phyloP scores from a whole-genome alignment of 2,329 filamentous ascomycete genomes.

The Colletotrichum tofieldiae region DNA sequence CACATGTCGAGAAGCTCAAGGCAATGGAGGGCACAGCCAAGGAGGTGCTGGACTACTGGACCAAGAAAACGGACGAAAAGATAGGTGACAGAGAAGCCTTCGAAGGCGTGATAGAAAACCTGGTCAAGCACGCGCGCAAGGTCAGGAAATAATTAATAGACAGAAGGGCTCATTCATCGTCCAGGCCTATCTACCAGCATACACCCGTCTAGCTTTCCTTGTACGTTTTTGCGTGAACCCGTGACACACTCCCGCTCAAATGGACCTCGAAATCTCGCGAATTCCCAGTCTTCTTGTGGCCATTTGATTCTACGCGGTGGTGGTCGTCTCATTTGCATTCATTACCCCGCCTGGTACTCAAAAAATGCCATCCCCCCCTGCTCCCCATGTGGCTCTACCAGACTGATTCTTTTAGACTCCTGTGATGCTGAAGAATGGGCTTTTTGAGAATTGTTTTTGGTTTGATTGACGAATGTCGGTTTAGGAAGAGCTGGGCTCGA shows the following conservation, averaged over 20 bases:
- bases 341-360: conserved; percentile 40
- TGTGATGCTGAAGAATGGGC: conserved; percentile 40
- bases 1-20: conserved; percentile 79
- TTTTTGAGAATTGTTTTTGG: conserved; percentile 34
- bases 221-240: conserved; percentile 23
- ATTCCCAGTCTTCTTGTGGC: conserved; percentile 15
- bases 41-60: conserved; percentile 89
- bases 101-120: conserved; percentile 96
- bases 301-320: conserved; percentile 33
- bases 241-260: conserved; percentile 20
- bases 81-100: conserved; percentile 93
- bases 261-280: conserved; percentile 23
- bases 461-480: conserved; percentile 14
- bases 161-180: conserved; percentile 32
- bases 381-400: conserved; percentile 31
- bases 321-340: conserved; percentile 39
- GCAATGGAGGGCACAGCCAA: conserved; percentile 80
- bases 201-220: conserved; percentile 34
- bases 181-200: conserved; percentile 41
- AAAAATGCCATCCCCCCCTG: conserved; percentile 26
- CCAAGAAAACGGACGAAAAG: conserved; percentile 87
- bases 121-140: conserved; percentile 92
- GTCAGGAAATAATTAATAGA: conserved; percentile 76
- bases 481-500: conserved; percentile 67
- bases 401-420: conserved; percentile 41